Base-by-base conservation (phyloP, 1,284 basidiomycete genomes). In the Ceratobasidium sp. region DNA sequence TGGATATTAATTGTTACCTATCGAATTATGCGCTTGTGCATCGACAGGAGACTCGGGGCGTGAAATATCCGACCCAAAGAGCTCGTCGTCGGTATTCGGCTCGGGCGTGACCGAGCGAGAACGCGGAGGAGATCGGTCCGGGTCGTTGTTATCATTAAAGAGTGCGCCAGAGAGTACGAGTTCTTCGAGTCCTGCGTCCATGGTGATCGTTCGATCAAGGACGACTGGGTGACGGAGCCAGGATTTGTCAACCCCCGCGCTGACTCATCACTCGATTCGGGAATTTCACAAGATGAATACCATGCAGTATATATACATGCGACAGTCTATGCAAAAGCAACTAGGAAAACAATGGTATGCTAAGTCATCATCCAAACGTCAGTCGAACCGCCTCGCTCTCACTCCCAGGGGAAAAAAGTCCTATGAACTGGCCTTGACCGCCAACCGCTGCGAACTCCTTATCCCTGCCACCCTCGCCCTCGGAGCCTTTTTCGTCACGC, bases 121-220 rank as follows among this genome's bases (percentile, higher is more conserved):
- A 20, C 84, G 82, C 31, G 76, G 78, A 22, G 84, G 82, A 0
- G 85, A 85, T 25, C 78, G 77, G 1, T 81, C 78, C 40, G 80
- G 78, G 1, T 78, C 77, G 13, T 74, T 71, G 32, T 35, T 45
- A 1, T 82, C 81, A 64, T 84, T 84, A 78, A 93, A 92, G 53
- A 93, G 82, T 73, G 87, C 85, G 49, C 91, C 91, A 7, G 91
- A 92, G 57, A 92, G 86, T 25, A 92, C 86, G 27, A 91, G 83
- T 65, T 88, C 85, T 78, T 93, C 91, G 60, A 92, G 50, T 1
- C 62, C 62, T 20, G 62, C 50, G 20, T 67, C 62, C 62, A 67
- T 67, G 3, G 8, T 40, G 22, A 38, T 22, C 7, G 22, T n/a
- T 12, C 10, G 8, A 49, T 49, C 8, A 20, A 49, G 45, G n/a